Percentiles rank a stretch among this genome's conserved stretches.
Evolutionary conservation across 2,329 filamentous ascomycete genomes (phyloP).

Genomic region (Myrmaecium sp.): DNA sequence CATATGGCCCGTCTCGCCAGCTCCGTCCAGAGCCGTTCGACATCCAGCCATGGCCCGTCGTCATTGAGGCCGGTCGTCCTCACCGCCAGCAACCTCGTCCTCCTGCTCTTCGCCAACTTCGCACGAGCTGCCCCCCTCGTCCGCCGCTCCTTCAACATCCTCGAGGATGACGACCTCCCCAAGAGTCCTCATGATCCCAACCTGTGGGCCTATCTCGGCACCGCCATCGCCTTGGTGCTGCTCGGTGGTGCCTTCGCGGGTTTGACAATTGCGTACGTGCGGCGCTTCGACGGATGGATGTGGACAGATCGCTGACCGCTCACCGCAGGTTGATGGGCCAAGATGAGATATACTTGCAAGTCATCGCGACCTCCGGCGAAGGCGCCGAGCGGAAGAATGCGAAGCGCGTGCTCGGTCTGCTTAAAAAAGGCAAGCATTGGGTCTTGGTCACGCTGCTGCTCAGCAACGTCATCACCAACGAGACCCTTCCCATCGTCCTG

Average conservation of each 20-base stretch:
- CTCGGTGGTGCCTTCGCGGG: slow-evolving; percentile 88
- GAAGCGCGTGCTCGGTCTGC: slow-evolving; percentile 57
- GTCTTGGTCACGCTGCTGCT: slow-evolving; percentile 85
- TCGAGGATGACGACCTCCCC: slow-evolving; percentile 15
- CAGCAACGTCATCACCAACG: slow-evolving; percentile 95
- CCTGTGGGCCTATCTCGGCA: slow-evolving; percentile 64
- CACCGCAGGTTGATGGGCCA: slow-evolving; percentile 43
- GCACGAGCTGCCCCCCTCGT: slow-evolving; percentile 18
- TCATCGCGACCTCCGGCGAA: slow-evolving; percentile 71
- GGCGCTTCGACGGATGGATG: neutral
- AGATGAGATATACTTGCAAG: slow-evolving; percentile 94
- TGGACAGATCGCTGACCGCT: slow-evolving; percentile 12
- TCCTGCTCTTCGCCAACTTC: slow-evolving; percentile 16
- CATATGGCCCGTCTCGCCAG: too few relatives aligned
- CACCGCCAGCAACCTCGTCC: slow-evolving; percentile 12
- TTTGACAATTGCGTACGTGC: slow-evolving; percentile 66
- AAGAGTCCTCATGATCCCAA: slow-evolving; percentile 36
- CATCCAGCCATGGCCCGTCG: slow-evolving; percentile 13
- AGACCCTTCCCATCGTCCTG: slow-evolving; percentile 85
- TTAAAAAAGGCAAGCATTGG: slow-evolving; percentile 92
- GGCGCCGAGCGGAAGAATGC: slow-evolving; percentile 79
- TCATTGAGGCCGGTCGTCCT: slow-evolving; percentile 9
- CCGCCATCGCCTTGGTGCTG: slow-evolving; percentile 68
- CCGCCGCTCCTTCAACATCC: slow-evolving; percentile 9
- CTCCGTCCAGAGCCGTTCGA: too few relatives aligned